phyloP scores from a whole-genome alignment of 140 eudicot species.

The Stevia rebaudiana region DNA sequence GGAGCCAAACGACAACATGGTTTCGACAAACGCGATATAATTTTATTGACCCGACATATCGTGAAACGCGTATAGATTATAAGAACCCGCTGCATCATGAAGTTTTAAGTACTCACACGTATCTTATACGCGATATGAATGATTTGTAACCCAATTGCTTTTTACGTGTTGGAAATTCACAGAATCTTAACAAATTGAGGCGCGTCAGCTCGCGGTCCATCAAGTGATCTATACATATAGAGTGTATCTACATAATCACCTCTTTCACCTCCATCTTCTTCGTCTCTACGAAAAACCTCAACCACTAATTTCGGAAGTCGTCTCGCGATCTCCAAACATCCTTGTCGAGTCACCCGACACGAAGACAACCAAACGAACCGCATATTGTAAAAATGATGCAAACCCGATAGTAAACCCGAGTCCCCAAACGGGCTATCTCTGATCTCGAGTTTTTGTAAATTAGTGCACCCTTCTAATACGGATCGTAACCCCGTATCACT shows the following conservation, averaged over 20 bases:
- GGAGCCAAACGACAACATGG: not conserved
- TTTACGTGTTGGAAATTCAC: slow-evolving; percentile 18
- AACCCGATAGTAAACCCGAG: slow-evolving; percentile 52
- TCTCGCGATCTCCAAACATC: slow-evolving; percentile 50
- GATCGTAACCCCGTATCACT: slow-evolving; percentile 51
- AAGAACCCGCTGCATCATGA: not conserved
- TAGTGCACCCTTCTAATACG: slow-evolving; percentile 69
- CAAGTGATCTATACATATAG: slow-evolving; percentile 76
- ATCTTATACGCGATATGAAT: not conserved
- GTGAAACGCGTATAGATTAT: not conserved
- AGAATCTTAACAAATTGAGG: slow-evolving; percentile 57
- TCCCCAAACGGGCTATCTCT: slow-evolving; percentile 92
- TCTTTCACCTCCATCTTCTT: slow-evolving; percentile 28
- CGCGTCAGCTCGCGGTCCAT: slow-evolving; percentile 65
- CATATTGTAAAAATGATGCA: slow-evolving; percentile 74
- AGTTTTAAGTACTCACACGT: not conserved
- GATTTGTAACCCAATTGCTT: not conserved
- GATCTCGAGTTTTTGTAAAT: slow-evolving; percentile 73
- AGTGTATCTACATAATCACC: slow-evolving; percentile 51
- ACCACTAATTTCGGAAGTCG: slow-evolving; percentile 54
- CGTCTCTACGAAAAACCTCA: slow-evolving; percentile 49
- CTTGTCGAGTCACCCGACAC: slow-evolving; percentile 52
- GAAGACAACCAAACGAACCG: slow-evolving; percentile 79
- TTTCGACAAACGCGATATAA: not conserved
- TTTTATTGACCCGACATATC: slow-evolving; percentile 13